Base-by-base conservation (phyloP, 371 early-diverging fungal species). In the Coemansia sp. region DNA sequence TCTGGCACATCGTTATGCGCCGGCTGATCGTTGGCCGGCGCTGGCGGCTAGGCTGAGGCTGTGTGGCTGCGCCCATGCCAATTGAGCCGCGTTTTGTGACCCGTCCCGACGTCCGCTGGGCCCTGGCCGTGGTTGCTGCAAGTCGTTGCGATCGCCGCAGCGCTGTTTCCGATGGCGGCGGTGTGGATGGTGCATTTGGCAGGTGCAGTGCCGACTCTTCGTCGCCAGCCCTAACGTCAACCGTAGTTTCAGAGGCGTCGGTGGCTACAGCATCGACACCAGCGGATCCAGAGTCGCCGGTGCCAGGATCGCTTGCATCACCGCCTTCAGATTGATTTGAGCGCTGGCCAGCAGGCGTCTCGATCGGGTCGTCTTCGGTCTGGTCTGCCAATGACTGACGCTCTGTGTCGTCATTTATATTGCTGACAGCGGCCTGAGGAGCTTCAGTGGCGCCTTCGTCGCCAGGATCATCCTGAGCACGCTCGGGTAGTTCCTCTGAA, bases 1-100 rank as follows among this genome's bases (percentile, higher is more conserved):
- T 56, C 54, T 72, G 70, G 55, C 74, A 72, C 52, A 54, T 65
- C 10, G 74, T 49, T 43, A 61, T 40, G 11, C 58, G 65, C 12
- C 69, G 65, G 20, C 50, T 43, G 8, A 56, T 16, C 1, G 70
- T 55, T 34, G 61, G 16, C 7, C 65, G 30, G 55, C 74, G 74
- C 48, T 61, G 65, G 4, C 70, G 69, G 6, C 57, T 35, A 8
- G 68, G 43, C 8, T 36, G 59, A 4, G 66, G 67, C 39, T 66
- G 52, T 31, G 61, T 43, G 14, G 26, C 39, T 7, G 59, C 30
- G 11, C 50, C 59, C 2, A 40, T 4, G 6, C 40, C 48, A 47
- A 47, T 16, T 36, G 20, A 16, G 12, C 48, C 16, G 10, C 26
- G 33, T 20, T 48, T 45, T 12, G 20, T 14, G 26, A 12, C 30